These are phyloP conservation scores for Saccharomyces paradoxus DNA, from an alignment of 805 yeast genomes.

Conservation along the genomic window DNA sequence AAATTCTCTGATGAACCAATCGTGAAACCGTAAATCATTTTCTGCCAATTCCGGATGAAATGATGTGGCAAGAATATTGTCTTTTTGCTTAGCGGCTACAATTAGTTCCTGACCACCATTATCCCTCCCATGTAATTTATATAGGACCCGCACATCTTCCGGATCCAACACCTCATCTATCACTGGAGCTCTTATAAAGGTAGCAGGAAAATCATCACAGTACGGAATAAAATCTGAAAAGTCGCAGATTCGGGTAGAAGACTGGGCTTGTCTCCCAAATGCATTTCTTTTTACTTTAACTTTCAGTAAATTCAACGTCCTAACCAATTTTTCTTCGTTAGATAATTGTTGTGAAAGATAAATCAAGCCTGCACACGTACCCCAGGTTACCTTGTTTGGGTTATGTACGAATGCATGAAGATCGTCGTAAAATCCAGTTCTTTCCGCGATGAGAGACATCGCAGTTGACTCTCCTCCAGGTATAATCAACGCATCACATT, in stretches of 20 bases:
- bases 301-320: slow-evolving; percentile 55
- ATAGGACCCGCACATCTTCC: slow-evolving; percentile 34
- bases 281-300: slow-evolving; percentile 63
- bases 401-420: slow-evolving; percentile 41
- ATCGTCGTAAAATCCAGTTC: slow-evolving; percentile 50
- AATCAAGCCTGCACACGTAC: slow-evolving; percentile 80
- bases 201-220: slow-evolving; percentile 32
- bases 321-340: slow-evolving; percentile 47
- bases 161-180: slow-evolving; percentile 33
- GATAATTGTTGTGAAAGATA: slow-evolving; percentile 48
- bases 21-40: slow-evolving; percentile 51
- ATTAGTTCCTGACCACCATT: slow-evolving; percentile 32
- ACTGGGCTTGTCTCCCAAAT: slow-evolving; percentile 69
- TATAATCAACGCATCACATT: slow-evolving; percentile 53
- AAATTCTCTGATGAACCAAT: slow-evolving; percentile 59
- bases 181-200: slow-evolving; percentile 74
- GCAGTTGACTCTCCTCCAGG: slow-evolving; percentile 69
- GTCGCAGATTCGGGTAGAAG: slow-evolving; percentile 45
- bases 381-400: slow-evolving; percentile 59
- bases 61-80: slow-evolving; percentile 59
- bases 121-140: slow-evolving; percentile 22
- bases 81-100: slow-evolving; percentile 64
- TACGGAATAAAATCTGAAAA: slow-evolving; percentile 36
- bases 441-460: slow-evolving; percentile 62
- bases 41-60: slow-evolving; percentile 69